Percentiles rank a stretch among this genome's conserved stretches.
Conservation (phyloP, 192 early-diverging fungal genomes). For the Coemansia sp. region DNA sequence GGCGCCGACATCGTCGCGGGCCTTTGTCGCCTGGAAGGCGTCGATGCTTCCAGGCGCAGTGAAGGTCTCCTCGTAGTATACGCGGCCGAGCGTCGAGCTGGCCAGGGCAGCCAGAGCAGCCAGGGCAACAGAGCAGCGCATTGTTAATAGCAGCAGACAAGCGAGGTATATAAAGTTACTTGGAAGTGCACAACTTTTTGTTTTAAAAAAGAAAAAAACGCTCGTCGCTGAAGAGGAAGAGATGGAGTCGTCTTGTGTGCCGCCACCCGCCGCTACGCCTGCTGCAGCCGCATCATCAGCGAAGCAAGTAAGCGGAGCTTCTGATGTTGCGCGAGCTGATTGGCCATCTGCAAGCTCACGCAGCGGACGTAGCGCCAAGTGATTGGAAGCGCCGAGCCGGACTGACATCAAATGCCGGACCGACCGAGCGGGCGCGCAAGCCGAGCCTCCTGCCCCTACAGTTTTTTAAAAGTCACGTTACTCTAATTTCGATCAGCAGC, state of each 20-base stretch:
- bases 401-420: neutral
- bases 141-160: too few relatives aligned
- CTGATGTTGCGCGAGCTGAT: constrained; percentile 33
- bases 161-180: too few relatives aligned
- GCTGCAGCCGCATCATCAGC: neutral
- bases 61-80: constrained; percentile 92
- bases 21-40: constrained; percentile 72
- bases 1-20: constrained; percentile 72
- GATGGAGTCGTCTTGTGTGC: neutral
- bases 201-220: too few relatives aligned
- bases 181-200: too few relatives aligned
- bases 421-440: neutral
- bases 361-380: constrained; percentile 25
- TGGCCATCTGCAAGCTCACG: constrained; percentile 10
- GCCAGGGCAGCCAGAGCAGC: constrained; percentile 45
- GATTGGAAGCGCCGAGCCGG: constrained; percentile 23
- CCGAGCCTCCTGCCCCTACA: constrained; percentile 21
- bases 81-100: constrained; percentile 57
- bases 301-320: constrained; percentile 10
- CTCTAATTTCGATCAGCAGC: neutral
- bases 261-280: neutral
- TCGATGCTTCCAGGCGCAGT: constrained; percentile 57
- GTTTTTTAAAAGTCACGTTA: constrained; percentile 20
- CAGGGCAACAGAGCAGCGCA: constrained; percentile 53
- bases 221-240: constrained; percentile 7